Percentiles rank a stretch among this genome's conserved stretches.
Conservation (phyloP, 805 yeast species). For the Saccharomycopsis microspora region DNA sequence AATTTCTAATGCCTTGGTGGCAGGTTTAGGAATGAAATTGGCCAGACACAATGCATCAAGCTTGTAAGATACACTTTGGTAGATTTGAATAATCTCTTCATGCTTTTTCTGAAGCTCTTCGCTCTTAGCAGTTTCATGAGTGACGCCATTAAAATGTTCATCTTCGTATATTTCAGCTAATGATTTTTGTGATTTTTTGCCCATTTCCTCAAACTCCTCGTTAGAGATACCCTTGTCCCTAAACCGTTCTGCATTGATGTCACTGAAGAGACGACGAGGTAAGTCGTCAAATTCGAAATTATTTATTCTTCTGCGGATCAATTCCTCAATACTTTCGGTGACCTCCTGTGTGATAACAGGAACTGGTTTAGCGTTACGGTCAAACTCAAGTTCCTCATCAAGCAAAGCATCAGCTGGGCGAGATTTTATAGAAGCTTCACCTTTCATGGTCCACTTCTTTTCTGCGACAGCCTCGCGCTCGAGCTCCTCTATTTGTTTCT, state of each 20-base stretch:
- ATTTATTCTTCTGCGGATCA: constrained; percentile 73
- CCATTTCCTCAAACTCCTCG: constrained; percentile 51
- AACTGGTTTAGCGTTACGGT: constrained; percentile 88
- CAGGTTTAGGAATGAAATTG: constrained; percentile 86
- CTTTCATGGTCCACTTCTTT: constrained; percentile 89
- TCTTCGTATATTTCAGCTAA: constrained; percentile 90
- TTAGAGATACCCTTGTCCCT: constrained; percentile 23
- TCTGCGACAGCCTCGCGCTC: constrained; percentile 86
- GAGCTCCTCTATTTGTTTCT: constrained; percentile 62
- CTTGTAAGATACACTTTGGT: constrained; percentile 49
- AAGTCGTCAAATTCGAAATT: constrained; percentile 75
- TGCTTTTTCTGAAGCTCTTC: constrained; percentile 67
- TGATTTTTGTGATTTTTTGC: constrained; percentile 75
- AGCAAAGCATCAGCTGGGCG: constrained; percentile 80
- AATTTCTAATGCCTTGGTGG: constrained; percentile 67
- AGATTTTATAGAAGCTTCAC: constrained; percentile 75
- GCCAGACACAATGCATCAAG: constrained; percentile 90
- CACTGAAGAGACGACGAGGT: constrained; percentile 58
- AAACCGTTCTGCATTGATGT: constrained; percentile 50
- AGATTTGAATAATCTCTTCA: constrained; percentile 62
- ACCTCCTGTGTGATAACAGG: constrained; percentile 88
- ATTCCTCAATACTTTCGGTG: constrained; percentile 78
- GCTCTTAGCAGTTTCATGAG: constrained; percentile 35
- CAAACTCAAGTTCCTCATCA: constrained; percentile 78
- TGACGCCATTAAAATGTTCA: constrained; percentile 45